phyloP scores from a whole-genome alignment of 2,329 filamentous ascomycete species.

The Lachnellula subtilissima region DNA sequence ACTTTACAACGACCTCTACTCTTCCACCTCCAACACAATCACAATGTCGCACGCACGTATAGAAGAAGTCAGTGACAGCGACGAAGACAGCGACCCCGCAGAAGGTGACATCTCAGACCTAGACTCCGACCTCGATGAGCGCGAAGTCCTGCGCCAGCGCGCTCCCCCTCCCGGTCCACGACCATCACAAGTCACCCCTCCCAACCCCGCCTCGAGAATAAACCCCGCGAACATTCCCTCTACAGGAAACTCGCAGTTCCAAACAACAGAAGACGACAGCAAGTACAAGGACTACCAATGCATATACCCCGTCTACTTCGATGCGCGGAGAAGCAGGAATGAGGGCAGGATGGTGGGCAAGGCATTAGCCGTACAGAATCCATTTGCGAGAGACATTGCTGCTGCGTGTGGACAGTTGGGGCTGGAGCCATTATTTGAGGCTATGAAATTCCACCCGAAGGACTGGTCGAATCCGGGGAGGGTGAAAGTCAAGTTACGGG shows the following conservation, averaged over 20 bases:
- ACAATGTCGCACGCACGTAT: constrained; percentile 80
- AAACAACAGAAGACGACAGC: constrained; percentile 42
- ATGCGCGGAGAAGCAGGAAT: constrained; percentile 66
- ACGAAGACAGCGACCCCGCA: constrained; percentile 68
- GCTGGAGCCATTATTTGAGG: constrained; percentile 75
- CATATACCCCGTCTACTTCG: constrained; percentile 95
- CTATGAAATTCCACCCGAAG: constrained; percentile 87
- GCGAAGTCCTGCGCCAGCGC: constrained; percentile 28
- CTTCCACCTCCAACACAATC: constrained; percentile 7
- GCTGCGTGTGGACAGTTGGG: constrained; percentile 74
- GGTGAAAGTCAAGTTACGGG: constrained; percentile 72
- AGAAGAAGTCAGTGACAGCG: constrained; percentile 86
- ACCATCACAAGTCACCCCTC: constrained; percentile 28
- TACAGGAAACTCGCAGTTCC: constrained; percentile 35
- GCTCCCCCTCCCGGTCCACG: constrained; percentile 9
- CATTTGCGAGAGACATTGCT: constrained; percentile 83
- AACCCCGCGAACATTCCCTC: constrained; percentile 37
- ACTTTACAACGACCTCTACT: not conserved
- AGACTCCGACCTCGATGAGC: constrained; percentile 51
- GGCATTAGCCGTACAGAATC: constrained; percentile 72
- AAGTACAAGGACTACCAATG: constrained; percentile 76
- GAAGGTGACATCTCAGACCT: constrained; percentile 75
- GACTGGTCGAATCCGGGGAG: constrained; percentile 97
- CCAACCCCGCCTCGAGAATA: constrained; percentile 34
- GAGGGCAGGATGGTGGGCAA: constrained; percentile 75